Base-by-base conservation (phyloP, 345 rosid genomes). In the Eucalyptus lansdowneana region DNA sequence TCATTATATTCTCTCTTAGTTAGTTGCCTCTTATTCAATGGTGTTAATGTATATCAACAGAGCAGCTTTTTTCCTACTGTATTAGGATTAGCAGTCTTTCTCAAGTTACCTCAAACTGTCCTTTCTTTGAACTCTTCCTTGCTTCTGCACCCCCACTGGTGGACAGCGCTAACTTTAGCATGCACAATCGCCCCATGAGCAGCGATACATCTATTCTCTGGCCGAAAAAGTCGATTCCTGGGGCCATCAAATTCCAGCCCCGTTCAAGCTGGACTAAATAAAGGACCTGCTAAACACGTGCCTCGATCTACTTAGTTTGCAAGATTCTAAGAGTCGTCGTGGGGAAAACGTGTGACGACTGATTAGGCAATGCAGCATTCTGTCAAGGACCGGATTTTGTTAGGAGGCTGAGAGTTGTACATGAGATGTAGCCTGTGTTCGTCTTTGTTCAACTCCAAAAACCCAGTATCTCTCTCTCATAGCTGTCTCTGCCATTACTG, bases 21-120 rank as follows among this genome's bases (percentile, higher is more conserved):
- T 62, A 7, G 17, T 29, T 62, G 0, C 0, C 69, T 13, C 56
- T 27, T n/a, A 65, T 65, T n/a, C 21, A n/a, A 8, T 8, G 76
- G 9, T n/a, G 40, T 65, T 2, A 65, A 8, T 65, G 69, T 27
- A 14, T 7, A 6, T 7, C 13, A 2, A 27, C n/a, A 60, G 29
- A 11, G 0, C n/a, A 27, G 67, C 14, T 60, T 65, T 6, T 65
- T 65, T 14, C 37, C 34, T 14, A 14, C 19, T 6, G 72, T 2
- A 29, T 65, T 65, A 29, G 72, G 37, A n/a, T 31, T 14, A 7
- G 9, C 72, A 65, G 8, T 65, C 72, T 65, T 65, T 65, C 17
- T 14, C 72, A 6, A 65, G 72, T 65, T 29, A 29, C 34, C 19
- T 65, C 72, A 65, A n/a, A 65, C 19, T 14, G 37, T 65, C 72